Base-by-base conservation (phyloP, 2,329 filamentous ascomycete genomes). In the Penicillium sclerotigenum region DNA sequence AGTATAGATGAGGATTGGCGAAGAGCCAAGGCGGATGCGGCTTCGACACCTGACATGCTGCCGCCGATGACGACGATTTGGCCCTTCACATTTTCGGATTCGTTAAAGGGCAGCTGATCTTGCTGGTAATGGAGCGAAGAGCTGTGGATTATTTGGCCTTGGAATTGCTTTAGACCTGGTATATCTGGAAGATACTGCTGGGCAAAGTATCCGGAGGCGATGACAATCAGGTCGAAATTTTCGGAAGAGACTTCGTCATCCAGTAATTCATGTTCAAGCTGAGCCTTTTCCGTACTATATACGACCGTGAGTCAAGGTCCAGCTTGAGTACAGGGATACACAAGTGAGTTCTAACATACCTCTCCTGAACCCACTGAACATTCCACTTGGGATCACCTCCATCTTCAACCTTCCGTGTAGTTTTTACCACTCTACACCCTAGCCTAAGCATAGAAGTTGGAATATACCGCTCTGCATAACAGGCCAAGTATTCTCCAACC, bases 1-100 rank as follows among this genome's bases (percentile, higher is more conserved):
- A 87, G 77, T 13, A 73, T 71, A 3, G 81, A 81, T 6, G 85
- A 85, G 0, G 89, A 92, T 1, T 93, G 71, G 59, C 91, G 85
- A 5, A 84, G 79, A 11, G 88, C 89, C 47, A 92, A 83, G 2
- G 86, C 85, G 10, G 84, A 86, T 0, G 89, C 87, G 47, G 87
- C 87, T 75, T 95, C 90, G 5, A 89, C 83, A 0, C 89, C 90
- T 2, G 89, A 93, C 81, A 94, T 91, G 65, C 91, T 89, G 0
- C 89, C 90, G 0, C 90, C 90, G 1, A 91, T 83, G 0, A 95
- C 79, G 1, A 91, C 78, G 16, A 94, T 84, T 65, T 86, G 89
- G 18, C 83, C 82, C 1, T 78, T 26, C 6, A 42, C 34, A 13
- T 57, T 34, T 4, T 46, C 48, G 18, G 60, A 37, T 4, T 62